phyloP scores from a whole-genome alignment of 306 rosid genomes.

The Dalbergia oliveri region DNA sequence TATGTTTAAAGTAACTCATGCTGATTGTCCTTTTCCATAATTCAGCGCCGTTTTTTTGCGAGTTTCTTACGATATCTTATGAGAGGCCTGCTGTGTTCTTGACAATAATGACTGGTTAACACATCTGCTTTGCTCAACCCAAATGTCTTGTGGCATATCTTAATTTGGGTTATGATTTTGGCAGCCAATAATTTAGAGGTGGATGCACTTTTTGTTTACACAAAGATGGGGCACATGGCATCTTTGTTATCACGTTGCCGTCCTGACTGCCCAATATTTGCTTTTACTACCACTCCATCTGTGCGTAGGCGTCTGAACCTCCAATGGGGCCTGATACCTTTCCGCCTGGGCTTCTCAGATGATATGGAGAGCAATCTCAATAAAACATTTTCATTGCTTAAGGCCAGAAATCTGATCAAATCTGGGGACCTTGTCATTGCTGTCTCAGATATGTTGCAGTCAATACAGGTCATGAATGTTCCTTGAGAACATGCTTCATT shows the following conservation, averaged over 20 bases:
- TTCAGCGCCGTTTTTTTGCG: neutral
- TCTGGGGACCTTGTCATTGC: conserved; percentile 99
- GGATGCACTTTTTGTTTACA: conserved; percentile 93
- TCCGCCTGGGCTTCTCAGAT: conserved; percentile 88
- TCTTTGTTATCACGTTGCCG: conserved; percentile 94
- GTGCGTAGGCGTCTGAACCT: conserved; percentile 92
- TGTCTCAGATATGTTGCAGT: conserved; percentile 95
- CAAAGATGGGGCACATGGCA: conserved; percentile 97
- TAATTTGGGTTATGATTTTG: conserved; percentile 47
- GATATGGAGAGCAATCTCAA: conserved; percentile 98
- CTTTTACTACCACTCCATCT: conserved; percentile 81
- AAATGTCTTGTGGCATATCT: conserved; percentile 2
- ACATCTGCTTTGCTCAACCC: conserved; percentile 9
- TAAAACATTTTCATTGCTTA: conserved; percentile 87
- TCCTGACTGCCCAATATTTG: conserved; percentile 98
- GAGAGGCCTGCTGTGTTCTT: conserved; percentile 17
- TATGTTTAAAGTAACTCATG: conserved; percentile 23
- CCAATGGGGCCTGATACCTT: conserved; percentile 99
- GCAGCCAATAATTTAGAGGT: conserved; percentile 95
- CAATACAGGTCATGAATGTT: conserved; percentile 97
- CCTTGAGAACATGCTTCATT: conserved; percentile 55
- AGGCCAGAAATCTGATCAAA: conserved; percentile 95
- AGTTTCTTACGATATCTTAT: neutral
- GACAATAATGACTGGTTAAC: conserved; percentile 9
- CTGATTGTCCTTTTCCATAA: neutral